Evolutionary conservation across 192 early-diverging fungal genomes (phyloP), one percentile per base, ranked within the genome.

Genomic region (Nowakowskiella sp.): DNA sequence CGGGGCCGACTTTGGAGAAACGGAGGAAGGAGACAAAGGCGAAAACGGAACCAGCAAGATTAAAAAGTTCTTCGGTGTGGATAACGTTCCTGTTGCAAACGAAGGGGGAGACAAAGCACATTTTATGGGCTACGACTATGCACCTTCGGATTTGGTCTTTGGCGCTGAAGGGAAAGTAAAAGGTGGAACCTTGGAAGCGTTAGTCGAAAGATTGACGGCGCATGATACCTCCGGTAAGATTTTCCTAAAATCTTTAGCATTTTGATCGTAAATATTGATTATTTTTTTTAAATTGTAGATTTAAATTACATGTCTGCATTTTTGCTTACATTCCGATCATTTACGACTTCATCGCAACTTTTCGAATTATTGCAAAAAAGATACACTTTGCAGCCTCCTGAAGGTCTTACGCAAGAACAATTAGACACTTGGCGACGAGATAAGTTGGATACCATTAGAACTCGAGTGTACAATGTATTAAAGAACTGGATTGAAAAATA

Each of bases 401-500:
- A 47, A 16, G 78, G 66, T 10, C 57, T 99, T 36, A 70, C 58
- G 6, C 57, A 55, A 0, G 61, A 76, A 31, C 86, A 99, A 64
- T 47, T 82, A 28, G 67, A 73, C n/a, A 60, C 77, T 13, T 99
- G 94, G 94, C 72, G 52, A 9, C 86, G 90, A 50, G 81, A 81
- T 57, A 97, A 96, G 63, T 78, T 83, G 58, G 91, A 81, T 42
- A 82, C 91, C 9, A 73, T 99, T 44, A 85, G 94, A n/a, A 77
- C 94, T 47, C 88, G 91, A 19, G 93, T 96, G 0, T 94, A 84
- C 72, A 94, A 92, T 60, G 75, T 94, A 30, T 74, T 97, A 60
- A 99, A 94, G 68, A 83, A 72, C n/a, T 99, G 95, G 95, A 66
- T 97, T 5, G 95, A 99, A 70, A 81, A 74, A 53, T 88, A 96